Percentiles rank a stretch among this genome's conserved stretches.
Evolutionary conservation across 495 filamentous ascomycete genomes (phyloP).

Genomic region (Endocarpon pusillum): DNA sequence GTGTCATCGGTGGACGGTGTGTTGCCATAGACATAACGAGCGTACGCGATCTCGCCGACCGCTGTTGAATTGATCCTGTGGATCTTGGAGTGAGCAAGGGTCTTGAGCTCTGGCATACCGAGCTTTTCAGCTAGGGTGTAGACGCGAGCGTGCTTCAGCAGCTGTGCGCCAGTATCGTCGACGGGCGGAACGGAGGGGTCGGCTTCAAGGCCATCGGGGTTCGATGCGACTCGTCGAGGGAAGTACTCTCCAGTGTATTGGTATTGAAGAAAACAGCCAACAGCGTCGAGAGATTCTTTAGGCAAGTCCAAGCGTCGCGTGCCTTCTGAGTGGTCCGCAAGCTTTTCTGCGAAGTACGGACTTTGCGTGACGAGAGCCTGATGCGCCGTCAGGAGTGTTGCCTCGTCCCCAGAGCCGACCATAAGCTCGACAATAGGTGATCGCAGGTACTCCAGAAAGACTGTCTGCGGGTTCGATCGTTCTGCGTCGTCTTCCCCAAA

Average conservation of each 20-base stretch:
- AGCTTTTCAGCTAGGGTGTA: slow-evolving; percentile 82
- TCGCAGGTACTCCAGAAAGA: slow-evolving; percentile 43
- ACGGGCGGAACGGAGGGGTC: slow-evolving; percentile 39
- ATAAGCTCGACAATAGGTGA: slow-evolving; percentile 65
- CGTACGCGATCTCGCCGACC: slow-evolving; percentile 76
- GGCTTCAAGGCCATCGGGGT: slow-evolving; percentile 30
- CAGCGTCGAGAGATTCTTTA: slow-evolving; percentile 59
- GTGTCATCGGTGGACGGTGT: slow-evolving; percentile 48
- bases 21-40: slow-evolving; percentile 73
- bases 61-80: slow-evolving; percentile 73
- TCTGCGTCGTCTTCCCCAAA: not conserved
- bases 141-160: slow-evolving; percentile 71
- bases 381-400: slow-evolving; percentile 57
- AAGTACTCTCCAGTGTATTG: slow-evolving; percentile 88
- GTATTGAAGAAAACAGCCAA: slow-evolving; percentile 79
- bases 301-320: slow-evolving; percentile 49
- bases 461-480: not conserved
- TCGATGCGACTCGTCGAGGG: slow-evolving; percentile 40
- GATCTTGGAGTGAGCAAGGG: slow-evolving; percentile 71
- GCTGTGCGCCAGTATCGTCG: slow-evolving; percentile 56
- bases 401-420: slow-evolving; percentile 44
- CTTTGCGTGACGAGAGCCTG: slow-evolving; percentile 57
- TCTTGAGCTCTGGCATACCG: slow-evolving; percentile 51
- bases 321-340: slow-evolving; percentile 34
- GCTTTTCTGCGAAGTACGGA: slow-evolving; percentile 51